Conservation (phyloP, 179 eudicot genomes). For the Carnegiea gigantea region DNA sequence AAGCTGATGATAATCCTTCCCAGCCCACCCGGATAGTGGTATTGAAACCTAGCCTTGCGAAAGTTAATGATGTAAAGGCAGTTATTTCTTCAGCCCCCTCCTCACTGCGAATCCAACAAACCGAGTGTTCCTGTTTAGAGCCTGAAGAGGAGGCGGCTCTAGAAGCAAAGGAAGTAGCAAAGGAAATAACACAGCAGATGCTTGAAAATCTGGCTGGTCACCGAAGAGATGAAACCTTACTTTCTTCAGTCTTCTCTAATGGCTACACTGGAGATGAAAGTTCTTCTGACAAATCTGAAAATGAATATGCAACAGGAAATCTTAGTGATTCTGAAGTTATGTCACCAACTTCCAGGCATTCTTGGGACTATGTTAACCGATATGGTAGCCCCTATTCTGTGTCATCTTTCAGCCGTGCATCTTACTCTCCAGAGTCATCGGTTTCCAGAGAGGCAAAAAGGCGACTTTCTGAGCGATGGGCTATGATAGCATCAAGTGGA, state of each 20-base stretch:
- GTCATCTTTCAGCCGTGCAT: slow-evolving; percentile 70
- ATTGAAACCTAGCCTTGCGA: slow-evolving; percentile 72
- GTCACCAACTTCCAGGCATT: slow-evolving; percentile 80
- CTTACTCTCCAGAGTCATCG: slow-evolving; percentile 87
- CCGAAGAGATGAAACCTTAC: slow-evolving; percentile 68
- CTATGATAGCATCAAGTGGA: slow-evolving; percentile 70
- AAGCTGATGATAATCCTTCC: slow-evolving; percentile 45
- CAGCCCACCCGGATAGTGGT: slow-evolving; percentile 90
- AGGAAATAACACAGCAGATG: slow-evolving; percentile 70
- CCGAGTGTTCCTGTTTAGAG: slow-evolving; percentile 38
- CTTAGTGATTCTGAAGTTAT: slow-evolving; percentile 76
- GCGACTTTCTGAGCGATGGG: slow-evolving; percentile 98
- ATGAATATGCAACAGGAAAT: slow-evolving; percentile 58
- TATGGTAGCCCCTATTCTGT: slow-evolving; percentile 56
- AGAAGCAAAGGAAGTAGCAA: slow-evolving; percentile 71
- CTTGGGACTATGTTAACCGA: slow-evolving; percentile 80
- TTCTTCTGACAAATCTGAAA: slow-evolving; percentile 81
- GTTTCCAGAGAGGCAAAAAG: slow-evolving; percentile 96
- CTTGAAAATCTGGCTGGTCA: slow-evolving; percentile 61
- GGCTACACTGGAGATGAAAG: slow-evolving; percentile 92
- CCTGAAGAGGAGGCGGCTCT: slow-evolving; percentile 52
- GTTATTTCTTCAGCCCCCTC: slow-evolving; percentile 51
- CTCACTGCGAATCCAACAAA: slow-evolving; percentile 44
- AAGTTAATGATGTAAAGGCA: slow-evolving; percentile 42
- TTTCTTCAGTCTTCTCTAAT: slow-evolving; percentile 75